A percentile compares a stretch with the other conserved stretches of the same genome.
These are phyloP conservation scores for Ophiobolus disseminans DNA, from an alignment of 2,329 filamentous ascomycete species.

Conservation along the genomic window DNA sequence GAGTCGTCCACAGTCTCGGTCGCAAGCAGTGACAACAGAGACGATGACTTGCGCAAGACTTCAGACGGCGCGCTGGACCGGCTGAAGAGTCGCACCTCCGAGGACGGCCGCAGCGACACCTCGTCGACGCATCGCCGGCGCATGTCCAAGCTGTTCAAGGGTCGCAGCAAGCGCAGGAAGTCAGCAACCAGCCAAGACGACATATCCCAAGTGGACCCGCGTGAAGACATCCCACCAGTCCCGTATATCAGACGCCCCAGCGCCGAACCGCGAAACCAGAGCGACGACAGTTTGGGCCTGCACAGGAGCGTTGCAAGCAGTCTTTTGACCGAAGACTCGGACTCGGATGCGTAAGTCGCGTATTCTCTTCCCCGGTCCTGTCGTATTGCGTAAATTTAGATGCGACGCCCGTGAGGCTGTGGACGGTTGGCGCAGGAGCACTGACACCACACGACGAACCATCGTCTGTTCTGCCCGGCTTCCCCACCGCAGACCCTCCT, in stretches of 20 bases:
- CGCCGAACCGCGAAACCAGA: constrained; percentile 32
- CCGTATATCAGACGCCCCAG: constrained; percentile 23
- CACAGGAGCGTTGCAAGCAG: constrained; percentile 57
- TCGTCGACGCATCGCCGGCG: constrained; percentile 51
- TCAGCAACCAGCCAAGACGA: constrained; percentile 39
- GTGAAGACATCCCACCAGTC: constrained; percentile 31
- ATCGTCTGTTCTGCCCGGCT: constrained; percentile 27
- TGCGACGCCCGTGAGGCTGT: constrained; percentile 9
- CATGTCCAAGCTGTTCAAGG: constrained; percentile 62
- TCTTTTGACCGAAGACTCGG: constrained; percentile 60
- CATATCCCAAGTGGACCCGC: constrained; percentile 26
- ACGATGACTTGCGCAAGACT: constrained; percentile 37
- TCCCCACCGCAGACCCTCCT: constrained; percentile 27
- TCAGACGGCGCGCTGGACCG: constrained; percentile 52
- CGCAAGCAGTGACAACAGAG: constrained; percentile 38
- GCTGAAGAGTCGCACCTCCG: constrained; percentile 50
- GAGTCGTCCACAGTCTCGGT: constrained; percentile 42
- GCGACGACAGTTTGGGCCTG: constrained; percentile 52
- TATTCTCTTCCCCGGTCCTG: constrained; percentile 19
- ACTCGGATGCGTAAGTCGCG: constrained; percentile 57
- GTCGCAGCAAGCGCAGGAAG: constrained; percentile 49
- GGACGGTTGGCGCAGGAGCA: constrained; percentile 20
- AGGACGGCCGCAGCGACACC: constrained; percentile 50
- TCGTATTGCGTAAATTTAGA: constrained; percentile 11
- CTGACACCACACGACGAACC: constrained; percentile 25